A percentile compares a stretch with the other conserved stretches of the same genome.
phyloP scores from a whole-genome alignment of 768 basidiomycete species.

The Amanita rubescens region DNA sequence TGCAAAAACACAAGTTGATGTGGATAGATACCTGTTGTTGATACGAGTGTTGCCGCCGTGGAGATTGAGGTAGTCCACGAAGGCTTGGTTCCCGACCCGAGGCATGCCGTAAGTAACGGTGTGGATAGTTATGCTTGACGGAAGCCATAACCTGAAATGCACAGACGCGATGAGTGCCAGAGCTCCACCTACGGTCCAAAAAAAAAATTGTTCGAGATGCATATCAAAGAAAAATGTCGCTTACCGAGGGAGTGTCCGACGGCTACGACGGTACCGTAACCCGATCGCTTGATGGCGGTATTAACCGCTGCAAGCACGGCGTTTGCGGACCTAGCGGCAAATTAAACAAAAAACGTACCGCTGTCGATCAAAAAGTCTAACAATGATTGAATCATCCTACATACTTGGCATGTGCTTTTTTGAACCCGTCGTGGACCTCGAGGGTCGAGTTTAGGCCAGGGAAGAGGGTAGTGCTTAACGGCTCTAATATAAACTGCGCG shows the following conservation, averaged over 20 bases:
- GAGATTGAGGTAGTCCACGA: slow-evolving; percentile 38
- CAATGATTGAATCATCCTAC: no score
- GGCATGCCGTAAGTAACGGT: slow-evolving; percentile 43
- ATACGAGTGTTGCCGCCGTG: not conserved
- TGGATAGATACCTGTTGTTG: not conserved
- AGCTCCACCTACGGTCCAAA: slow-evolving; percentile 36
- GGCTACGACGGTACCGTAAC: slow-evolving; percentile 21
- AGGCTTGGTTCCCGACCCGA: slow-evolving; percentile 34
- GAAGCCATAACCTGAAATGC: slow-evolving; percentile 39
- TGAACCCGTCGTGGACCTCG: slow-evolving; percentile 46
- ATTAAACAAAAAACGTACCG: no score
- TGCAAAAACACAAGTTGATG: no score
- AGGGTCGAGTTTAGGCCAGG: slow-evolving; percentile 18
- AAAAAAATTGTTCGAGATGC: no score
- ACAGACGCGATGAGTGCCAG: slow-evolving; percentile 45
- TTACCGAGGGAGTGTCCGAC: slow-evolving; percentile 34
- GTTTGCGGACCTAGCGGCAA: slow-evolving; percentile 25
- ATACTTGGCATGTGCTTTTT: slow-evolving; percentile 33
- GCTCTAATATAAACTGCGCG: slow-evolving; percentile 28
- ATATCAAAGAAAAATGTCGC: no score
- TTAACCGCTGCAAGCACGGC: slow-evolving; percentile 37
- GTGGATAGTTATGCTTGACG: slow-evolving; percentile 27
- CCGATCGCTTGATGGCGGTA: slow-evolving; percentile 14
- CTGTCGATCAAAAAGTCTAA: no score
- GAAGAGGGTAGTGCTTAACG: slow-evolving; percentile 40